Conservation (phyloP, 23 red algal species). For the Gracilariopsis chorda region DNA sequence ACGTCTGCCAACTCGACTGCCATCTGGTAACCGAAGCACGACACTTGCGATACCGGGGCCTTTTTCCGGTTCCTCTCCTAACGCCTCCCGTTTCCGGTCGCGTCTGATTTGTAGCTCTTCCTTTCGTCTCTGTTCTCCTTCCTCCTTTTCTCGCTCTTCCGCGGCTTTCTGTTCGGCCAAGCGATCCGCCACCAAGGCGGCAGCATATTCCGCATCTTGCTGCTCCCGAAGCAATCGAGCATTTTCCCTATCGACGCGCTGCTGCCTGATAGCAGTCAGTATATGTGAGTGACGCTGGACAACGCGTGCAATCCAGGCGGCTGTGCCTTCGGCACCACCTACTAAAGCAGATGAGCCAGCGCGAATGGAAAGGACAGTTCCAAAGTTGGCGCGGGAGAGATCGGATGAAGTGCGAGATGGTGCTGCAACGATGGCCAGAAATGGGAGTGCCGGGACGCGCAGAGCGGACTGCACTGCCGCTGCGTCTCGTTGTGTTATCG, state of each 20-base stretch:
- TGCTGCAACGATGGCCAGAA: constrained; percentile 74
- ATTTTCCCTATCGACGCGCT: constrained; percentile 68
- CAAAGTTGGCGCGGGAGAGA: constrained; percentile 26
- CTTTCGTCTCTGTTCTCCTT: constrained; percentile 49
- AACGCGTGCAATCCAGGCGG: constrained; percentile 65
- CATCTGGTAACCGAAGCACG: constrained; percentile 82
- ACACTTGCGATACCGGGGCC: constrained; percentile 60
- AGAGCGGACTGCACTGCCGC: constrained; percentile 51
- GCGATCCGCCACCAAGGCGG: constrained; percentile 73
- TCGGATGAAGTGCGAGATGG: constrained; percentile 13
- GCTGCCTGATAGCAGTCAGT: constrained; percentile 25
- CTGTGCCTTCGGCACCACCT: constrained; percentile 34
- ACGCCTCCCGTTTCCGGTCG: constrained; percentile 51
- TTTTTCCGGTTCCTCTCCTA: constrained; percentile 77
- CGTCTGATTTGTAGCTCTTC: constrained; percentile 59
- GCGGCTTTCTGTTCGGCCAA: constrained; percentile 33
- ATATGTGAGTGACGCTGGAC: constrained; percentile 49
- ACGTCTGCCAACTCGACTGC: constrained; percentile 60
- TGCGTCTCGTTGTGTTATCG: constrained; percentile 59
- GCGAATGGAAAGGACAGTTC: constrained; percentile 27
- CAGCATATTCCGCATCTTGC: constrained; percentile 87
- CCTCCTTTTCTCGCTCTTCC: constrained; percentile 45
- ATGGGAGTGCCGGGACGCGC: constrained; percentile 71
- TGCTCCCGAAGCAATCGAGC: constrained; percentile 75
- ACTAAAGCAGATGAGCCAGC: constrained; percentile 19